phyloP scores from a whole-genome alignment of 768 basidiomycete species.

The Trametes coccinea region DNA sequence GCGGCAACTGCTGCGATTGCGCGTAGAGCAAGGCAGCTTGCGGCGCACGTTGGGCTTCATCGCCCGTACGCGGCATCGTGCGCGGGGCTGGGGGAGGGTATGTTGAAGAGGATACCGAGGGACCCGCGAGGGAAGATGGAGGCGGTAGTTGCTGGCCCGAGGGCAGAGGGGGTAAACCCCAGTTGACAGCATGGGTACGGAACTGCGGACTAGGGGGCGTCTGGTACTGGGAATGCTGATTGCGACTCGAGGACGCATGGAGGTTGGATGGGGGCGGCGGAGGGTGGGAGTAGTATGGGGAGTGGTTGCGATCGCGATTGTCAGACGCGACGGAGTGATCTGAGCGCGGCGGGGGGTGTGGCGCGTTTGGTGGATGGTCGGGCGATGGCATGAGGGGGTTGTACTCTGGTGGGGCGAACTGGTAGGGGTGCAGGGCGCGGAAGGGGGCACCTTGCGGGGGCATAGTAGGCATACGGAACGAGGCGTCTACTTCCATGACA shows the following conservation, averaged over 20 bases:
- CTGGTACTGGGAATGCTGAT: not conserved
- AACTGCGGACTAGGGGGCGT: constrained; percentile 14
- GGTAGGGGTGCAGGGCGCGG: constrained; percentile 23
- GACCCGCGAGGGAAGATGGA: constrained; percentile 44
- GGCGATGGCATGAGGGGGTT: constrained; percentile 23
- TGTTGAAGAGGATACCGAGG: constrained; percentile 22
- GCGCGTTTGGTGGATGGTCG: constrained; percentile 21
- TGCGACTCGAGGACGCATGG: constrained; percentile 24
- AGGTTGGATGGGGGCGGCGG: constrained; percentile 11
- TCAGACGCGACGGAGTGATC: constrained; percentile 15
- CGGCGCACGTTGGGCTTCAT: constrained; percentile 49
- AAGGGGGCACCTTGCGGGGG: constrained; percentile 17
- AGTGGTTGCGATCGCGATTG: constrained; percentile 37
- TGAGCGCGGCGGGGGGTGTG: constrained; percentile 10
- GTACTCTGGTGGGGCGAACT: constrained; percentile 20
- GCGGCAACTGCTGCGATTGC: constrained; percentile 35
- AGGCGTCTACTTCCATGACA: constrained; percentile 22
- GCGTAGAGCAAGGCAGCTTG: constrained; percentile 57
- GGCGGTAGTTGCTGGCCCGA: constrained; percentile 35
- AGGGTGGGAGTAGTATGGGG: constrained; percentile 28
- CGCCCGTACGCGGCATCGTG: constrained; percentile 35
- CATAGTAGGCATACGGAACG: constrained; percentile 22
- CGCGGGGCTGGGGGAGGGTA: constrained; percentile 16
- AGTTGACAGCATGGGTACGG: constrained; percentile 22
- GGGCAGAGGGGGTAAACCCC: constrained; percentile 12